These are phyloP conservation scores for Penicillium silybi DNA, from an alignment of 495 filamentous ascomycete species.

Conservation along the genomic window DNA sequence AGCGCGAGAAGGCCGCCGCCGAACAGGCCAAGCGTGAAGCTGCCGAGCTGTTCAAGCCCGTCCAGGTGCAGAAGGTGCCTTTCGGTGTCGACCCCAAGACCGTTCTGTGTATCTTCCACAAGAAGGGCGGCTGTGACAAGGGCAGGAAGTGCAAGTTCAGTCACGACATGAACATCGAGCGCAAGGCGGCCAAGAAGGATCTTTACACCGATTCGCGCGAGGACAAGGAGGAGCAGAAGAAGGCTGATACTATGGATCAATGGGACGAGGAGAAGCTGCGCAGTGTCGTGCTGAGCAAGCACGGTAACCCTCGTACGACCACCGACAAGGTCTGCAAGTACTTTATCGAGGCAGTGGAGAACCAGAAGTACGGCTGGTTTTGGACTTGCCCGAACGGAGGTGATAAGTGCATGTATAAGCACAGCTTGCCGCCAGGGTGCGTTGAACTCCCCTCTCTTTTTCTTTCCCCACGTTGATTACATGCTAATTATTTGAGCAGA, in stretches of 20 bases:
- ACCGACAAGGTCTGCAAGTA: conserved; percentile 99
- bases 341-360: conserved; percentile 97
- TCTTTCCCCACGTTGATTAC: background rate
- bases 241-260: conserved; percentile 86
- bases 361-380: conserved; percentile 98
- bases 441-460: conserved; percentile 19
- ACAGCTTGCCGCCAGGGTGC: conserved; percentile 89
- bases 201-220: conserved; percentile 85
- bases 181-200: conserved; percentile 88
- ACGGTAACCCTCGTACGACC: conserved; percentile 91
- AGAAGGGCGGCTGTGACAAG: conserved; percentile 96
- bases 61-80: conserved; percentile 92
- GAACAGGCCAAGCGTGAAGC: conserved; percentile 75
- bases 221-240: conserved; percentile 68
- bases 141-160: conserved; percentile 97
- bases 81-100: conserved; percentile 99
- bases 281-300: conserved; percentile 87
- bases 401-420: conserved; percentile 97
- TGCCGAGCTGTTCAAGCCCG: conserved; percentile 85
- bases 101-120: conserved; percentile 92
- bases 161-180: conserved; percentile 83
- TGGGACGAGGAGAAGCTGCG: conserved; percentile 98
- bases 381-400: conserved; percentile 97
- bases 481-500: conserved; percentile 42
- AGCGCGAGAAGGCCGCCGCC: conserved; percentile 84